Conservation (phyloP, 2,329 filamentous ascomycete species). For the Xylariaceae sp. region DNA sequence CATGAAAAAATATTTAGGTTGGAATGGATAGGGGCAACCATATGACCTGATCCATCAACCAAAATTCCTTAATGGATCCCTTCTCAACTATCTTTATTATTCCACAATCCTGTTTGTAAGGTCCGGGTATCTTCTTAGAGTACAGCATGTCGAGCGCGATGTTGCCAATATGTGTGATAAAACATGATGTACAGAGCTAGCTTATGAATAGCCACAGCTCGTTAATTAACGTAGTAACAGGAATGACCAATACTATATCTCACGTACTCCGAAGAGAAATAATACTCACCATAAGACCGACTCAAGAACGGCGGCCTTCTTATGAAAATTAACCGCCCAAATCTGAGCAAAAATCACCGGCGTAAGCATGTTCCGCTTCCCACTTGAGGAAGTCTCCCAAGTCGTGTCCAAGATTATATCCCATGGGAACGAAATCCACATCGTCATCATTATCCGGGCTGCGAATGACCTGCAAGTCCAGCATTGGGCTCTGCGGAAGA, state of each 20-base stretch:
- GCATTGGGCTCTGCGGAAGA: conserved; percentile 55
- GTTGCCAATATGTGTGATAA: neutral
- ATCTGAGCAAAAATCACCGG: conserved; percentile 31
- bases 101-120: neutral
- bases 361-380: conserved; percentile 56
- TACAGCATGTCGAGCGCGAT: neutral
- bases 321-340: conserved; percentile 4
- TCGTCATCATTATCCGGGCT: conserved; percentile 41
- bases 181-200: neutral
- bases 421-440: conserved; percentile 56
- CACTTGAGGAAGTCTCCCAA: conserved; percentile 61
- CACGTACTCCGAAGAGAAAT: neutral
- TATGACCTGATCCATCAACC: neutral
- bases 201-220: neutral
- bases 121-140: neutral
- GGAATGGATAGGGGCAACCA: neutral
- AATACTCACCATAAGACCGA: neutral
- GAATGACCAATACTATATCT: neutral
- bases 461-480: conserved; percentile 48
- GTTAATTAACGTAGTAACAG: neutral
- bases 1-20: neutral
- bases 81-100: neutral
- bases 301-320: neutral
- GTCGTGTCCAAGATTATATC: conserved; percentile 62
- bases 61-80: neutral